Percentiles rank a stretch among this genome's conserved stretches.
These are phyloP conservation scores for Lepidium didymum DNA, from an alignment of 345 rosid genomes.

Conservation along the genomic window DNA sequence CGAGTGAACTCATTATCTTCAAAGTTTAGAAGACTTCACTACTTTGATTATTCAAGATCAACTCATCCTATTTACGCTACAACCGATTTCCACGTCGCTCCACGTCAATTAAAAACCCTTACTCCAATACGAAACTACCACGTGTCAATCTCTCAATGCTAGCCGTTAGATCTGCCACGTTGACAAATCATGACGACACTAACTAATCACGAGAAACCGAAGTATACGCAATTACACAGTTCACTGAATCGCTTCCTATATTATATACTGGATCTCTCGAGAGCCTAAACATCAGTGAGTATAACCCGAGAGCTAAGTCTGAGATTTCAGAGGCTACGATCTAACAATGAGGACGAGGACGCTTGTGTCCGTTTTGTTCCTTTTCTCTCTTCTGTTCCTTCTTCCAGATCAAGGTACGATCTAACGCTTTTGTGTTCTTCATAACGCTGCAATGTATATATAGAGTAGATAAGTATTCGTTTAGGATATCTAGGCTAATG, in stretches of 20 bases:
- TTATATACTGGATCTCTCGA: conserved; percentile 16
- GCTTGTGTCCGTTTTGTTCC: conserved; percentile 67
- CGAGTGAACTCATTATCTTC: background rate
- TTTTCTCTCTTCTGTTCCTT: conserved; percentile 54
- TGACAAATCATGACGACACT: background rate
- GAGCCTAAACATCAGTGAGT: conserved; percentile 2
- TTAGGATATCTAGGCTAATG: conserved; percentile 1
- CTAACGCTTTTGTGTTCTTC: background rate
- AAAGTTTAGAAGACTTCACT: background rate
- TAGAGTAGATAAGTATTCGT: background rate
- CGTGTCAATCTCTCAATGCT: background rate
- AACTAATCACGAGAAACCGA: background rate
- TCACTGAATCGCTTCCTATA: conserved; percentile 7
- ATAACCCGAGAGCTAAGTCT: background rate
- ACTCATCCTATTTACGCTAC: background rate
- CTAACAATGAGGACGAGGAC: conserved; percentile 84
- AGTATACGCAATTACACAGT: conserved; percentile 6
- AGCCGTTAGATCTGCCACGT: conserved; percentile 26
- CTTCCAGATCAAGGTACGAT: conserved; percentile 82
- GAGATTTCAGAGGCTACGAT: conserved; percentile 4
- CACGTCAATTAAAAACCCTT: conserved; percentile 23
- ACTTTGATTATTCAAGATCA: background rate
- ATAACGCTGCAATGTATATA: background rate
- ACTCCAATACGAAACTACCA: background rate
- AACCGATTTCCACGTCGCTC: conserved; percentile 20